phyloP scores from a whole-genome alignment of 305 asterid genomes.

The Solanum chacoense region DNA sequence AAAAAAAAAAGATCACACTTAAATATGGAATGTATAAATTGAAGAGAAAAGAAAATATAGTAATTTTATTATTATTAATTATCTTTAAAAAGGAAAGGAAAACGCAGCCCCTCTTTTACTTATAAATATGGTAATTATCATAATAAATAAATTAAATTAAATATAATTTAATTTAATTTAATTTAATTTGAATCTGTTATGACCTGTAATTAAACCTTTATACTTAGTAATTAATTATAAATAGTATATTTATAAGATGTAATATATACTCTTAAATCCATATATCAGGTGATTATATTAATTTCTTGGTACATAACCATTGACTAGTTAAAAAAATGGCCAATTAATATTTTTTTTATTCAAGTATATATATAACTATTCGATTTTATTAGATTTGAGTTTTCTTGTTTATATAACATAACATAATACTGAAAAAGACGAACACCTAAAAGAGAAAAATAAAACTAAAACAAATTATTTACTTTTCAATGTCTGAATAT shows the following conservation, averaged over 20 bases:
- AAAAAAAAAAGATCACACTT: background rate
- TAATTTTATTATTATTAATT: background rate
- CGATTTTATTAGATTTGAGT: too few relatives aligned
- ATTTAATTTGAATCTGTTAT: too few relatives aligned
- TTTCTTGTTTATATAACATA: too few relatives aligned
- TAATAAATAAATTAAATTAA: too few relatives aligned
- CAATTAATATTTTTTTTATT: background rate
- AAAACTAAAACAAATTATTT: too few relatives aligned
- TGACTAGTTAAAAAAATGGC: background rate
- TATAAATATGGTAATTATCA: background rate
- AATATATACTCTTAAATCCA: background rate
- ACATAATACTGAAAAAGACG: too few relatives aligned
- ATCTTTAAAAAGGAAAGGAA: too few relatives aligned
- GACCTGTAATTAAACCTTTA: background rate
- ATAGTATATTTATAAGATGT: background rate
- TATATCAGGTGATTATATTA: background rate
- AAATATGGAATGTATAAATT: background rate
- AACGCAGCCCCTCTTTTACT: too few relatives aligned
- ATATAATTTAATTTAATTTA: too few relatives aligned
- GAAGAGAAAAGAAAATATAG: background rate
- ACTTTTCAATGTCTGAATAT: too few relatives aligned
- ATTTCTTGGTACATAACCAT: background rate
- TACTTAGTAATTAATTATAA: background rate
- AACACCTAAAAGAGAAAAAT: too few relatives aligned
- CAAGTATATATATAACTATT: background rate